phyloP scores from a whole-genome alignment of 768 basidiomycete species.

The Lyophyllum semitale region DNA sequence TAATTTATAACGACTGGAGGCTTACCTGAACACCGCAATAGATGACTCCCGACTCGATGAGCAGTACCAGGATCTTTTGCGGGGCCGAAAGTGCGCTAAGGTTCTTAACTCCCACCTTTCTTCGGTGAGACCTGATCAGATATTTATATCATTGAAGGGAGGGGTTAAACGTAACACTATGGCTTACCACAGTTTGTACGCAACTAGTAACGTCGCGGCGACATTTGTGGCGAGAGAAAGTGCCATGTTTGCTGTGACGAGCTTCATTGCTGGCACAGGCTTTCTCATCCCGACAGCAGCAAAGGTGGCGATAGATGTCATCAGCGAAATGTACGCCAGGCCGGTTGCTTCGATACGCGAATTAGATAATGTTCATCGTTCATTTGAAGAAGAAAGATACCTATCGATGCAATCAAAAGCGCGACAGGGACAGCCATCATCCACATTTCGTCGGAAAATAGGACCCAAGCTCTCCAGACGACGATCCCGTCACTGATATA shows the following conservation, averaged over 20 bases:
- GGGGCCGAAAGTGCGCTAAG: not conserved
- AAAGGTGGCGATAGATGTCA: too few relatives aligned
- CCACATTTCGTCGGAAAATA: not conserved
- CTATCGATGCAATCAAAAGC: not conserved
- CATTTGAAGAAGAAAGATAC: not conserved
- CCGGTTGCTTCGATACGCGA: too few relatives aligned
- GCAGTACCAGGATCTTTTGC: not conserved
- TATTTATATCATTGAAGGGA: not conserved
- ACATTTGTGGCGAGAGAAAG: too few relatives aligned
- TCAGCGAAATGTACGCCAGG: too few relatives aligned
- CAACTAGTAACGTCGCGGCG: too few relatives aligned
- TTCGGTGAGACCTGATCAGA: not conserved
- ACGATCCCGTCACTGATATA: not conserved
- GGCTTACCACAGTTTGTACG: not conserved
- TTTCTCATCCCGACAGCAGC: too few relatives aligned
- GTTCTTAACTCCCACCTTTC: not conserved
- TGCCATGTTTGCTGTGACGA: too few relatives aligned
- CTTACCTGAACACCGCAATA: not conserved
- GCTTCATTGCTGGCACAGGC: too few relatives aligned
- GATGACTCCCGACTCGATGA: not conserved
- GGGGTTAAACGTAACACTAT: not conserved
- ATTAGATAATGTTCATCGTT: too few relatives aligned
- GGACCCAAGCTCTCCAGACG: not conserved
- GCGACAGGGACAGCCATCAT: not conserved
- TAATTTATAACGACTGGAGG: too few relatives aligned